Evolutionary conservation across 495 filamentous ascomycete species (phyloP), one percentile per base, ranked within the genome.

Genomic region (Platismatia glauca): DNA sequence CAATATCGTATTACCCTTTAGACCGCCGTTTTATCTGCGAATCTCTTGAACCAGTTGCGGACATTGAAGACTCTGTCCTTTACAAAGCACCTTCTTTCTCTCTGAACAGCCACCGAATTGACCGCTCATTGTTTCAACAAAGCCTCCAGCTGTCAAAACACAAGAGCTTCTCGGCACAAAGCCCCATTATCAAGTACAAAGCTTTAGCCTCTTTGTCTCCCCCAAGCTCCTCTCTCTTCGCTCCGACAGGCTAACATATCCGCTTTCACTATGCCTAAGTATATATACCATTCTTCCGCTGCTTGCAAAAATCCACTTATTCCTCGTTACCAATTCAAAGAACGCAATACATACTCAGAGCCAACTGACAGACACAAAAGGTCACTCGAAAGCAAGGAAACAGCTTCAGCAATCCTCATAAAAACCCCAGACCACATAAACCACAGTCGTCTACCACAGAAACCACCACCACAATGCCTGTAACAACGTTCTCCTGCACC

Each of bases 401-500:
- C 34, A 38, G 3, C n/a, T 12, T 29, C 31, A 38, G 4, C 55
- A 3, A 29, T 9, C 24, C 7, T 43, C 37, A 6, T 0, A 7
- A 58, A 2, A 2, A 5, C 35, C 56, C 24, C 18, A 16, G 20
- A 38, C 33, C n/a, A 50, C 29, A 7, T 38, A 29, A 35, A 22
- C 34, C 48, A 9, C 39, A 53, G 7, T 5, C 29, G 1, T 12
- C 31, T 9, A 39, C 18, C 37, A 39, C 33, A 33, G 27, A 44
- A 55, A 7, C 24, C n/a, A n/a, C n/a, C n/a, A 15, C 5, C 34
- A 29, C 7, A 31, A n/a, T n/a, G 2, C 9, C 29, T 0, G 33
- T 4, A 52, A 66, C 53, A 38, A 59, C 33, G 15, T 58, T 59
- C 39, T 35, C 41, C 34, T 39, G 44, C 62, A 13, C 31, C 29